Base-by-base conservation (phyloP, 176 grass and related monocot species). In the Cymbopogon citratus region DNA sequence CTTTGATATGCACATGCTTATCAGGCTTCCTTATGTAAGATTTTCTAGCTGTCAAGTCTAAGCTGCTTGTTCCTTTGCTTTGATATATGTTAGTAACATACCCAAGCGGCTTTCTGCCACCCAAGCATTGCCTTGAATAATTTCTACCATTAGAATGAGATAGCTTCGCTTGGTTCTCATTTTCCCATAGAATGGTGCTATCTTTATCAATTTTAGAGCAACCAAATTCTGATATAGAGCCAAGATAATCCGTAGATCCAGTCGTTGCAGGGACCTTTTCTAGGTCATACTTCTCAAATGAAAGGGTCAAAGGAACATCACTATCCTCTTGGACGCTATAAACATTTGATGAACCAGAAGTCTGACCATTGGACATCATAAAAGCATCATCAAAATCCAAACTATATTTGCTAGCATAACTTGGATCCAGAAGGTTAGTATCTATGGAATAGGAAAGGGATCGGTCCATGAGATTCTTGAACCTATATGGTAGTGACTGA, bases 121-220 rank as follows among this genome's bases (percentile, higher is more conserved):
- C 79, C 21, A 41, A 54, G 2, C 43, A 28, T 64, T 86, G 63
- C 38, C 40, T 80, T 69, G 71, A 69, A 75, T 39, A 51, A 26
- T 65, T 82, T 62, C 6, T 63, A 71, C 18, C 28, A 12, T 31
- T 28, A 81, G 10, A 77, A 57, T 54, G n/a, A 33, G 41, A 72
- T 26, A 7, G 19, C 15, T 75, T 85, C 5, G 11, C 63, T 61
- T 75, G 38, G 48, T 81, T 69, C 9, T 86, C 80, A 78, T 79
- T 71, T 81, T 77, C 60, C 74, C 84, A 86, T 52, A 62, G 23
- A 33, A 63, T 63, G n/a, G 28, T 73, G 59, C 54, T 76, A 75
- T 89, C 86, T 88, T 94, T 89, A 34, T 91, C 86, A 77, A 94
- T 94, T 72, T 35, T 66, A 66, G 84, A 94, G 76, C 89, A 87